Percentiles rank a stretch among this genome's conserved stretches.
phyloP scores from a whole-genome alignment of 1,284 basidiomycete genomes.

The Naganishia sp. region DNA sequence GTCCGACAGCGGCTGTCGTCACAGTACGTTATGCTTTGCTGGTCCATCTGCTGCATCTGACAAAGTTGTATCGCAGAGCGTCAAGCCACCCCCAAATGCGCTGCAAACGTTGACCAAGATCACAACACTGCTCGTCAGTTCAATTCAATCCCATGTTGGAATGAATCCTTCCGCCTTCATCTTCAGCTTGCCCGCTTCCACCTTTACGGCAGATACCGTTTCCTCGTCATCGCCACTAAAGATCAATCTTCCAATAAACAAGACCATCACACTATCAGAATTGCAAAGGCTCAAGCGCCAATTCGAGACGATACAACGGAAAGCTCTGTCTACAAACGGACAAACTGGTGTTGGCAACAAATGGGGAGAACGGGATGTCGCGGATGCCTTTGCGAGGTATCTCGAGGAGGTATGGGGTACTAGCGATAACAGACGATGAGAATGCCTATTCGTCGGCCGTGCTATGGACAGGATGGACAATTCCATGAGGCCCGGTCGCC shows the following conservation, averaged over 20 bases:
- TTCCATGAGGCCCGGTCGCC: no score
- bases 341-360: constrained; percentile 73
- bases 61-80: constrained; percentile 58
- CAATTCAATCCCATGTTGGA: constrained; percentile 62
- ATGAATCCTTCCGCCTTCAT: constrained; percentile 56
- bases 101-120: constrained; percentile 75
- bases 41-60: background rate
- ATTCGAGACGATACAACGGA: constrained; percentile 81
- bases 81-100: constrained; percentile 77
- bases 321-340: constrained; percentile 80
- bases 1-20: constrained; percentile 82
- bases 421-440: constrained; percentile 17
- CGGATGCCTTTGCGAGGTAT: constrained; percentile 72
- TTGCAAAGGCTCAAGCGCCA: constrained; percentile 83
- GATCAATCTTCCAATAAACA: constrained; percentile 64
- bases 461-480: no score
- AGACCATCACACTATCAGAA: constrained; percentile 74
- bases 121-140: constrained; percentile 66
- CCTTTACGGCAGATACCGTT: constrained; percentile 51
- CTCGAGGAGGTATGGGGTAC: constrained; percentile 64
- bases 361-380: constrained; percentile 74
- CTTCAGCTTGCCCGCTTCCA: constrained; percentile 63
- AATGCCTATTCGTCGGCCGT: no score
- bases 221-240: constrained; percentile 28
- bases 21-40: constrained; percentile 59